Evolutionary conservation across 164 flowering plant species (phyloP).

Genomic region (Vitis amurensis): DNA sequence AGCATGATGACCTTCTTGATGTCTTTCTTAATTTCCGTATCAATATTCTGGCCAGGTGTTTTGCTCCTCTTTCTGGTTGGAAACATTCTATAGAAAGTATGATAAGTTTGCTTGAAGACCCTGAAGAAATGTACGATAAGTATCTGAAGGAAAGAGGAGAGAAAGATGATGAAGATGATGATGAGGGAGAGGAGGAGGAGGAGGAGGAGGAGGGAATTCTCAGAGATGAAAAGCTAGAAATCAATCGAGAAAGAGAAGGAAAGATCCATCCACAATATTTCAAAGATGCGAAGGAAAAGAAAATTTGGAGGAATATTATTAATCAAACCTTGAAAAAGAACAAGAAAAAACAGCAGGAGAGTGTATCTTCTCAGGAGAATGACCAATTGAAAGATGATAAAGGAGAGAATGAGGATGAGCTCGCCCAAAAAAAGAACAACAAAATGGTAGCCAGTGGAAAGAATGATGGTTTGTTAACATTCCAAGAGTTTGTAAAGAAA

Average conservation of each 20-base stretch:
- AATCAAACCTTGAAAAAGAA: constrained; percentile 4
- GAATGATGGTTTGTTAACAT: constrained; percentile 12
- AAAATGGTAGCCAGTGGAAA: not conserved
- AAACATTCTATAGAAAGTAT: constrained; percentile 20
- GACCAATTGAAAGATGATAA: not conserved
- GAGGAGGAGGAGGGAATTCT: not conserved
- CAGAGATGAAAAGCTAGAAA: not conserved
- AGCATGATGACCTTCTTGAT: constrained; percentile 30
- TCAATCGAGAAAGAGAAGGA: not conserved
- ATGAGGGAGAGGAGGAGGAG: not conserved
- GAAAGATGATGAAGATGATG: constrained; percentile 8
- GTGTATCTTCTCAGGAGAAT: not conserved
- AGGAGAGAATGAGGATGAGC: too few species aligned
- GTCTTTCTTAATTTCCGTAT: constrained; percentile 49
- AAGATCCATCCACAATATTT: not conserved
- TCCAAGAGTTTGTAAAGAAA: constrained; percentile 29
- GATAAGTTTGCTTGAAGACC: constrained; percentile 37
- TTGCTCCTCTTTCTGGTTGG: constrained; percentile 43
- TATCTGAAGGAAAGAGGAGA: constrained; percentile 15
- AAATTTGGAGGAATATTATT: constrained; percentile 1
- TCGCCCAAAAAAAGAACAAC: not conserved
- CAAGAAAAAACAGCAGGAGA: not conserved
- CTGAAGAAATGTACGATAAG: constrained; percentile 17
- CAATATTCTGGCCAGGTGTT: constrained; percentile 29
- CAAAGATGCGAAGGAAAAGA: not conserved